Evolutionary conservation across 768 basidiomycete genomes (phyloP).

Genomic region (Pleurotus eryngii): DNA sequence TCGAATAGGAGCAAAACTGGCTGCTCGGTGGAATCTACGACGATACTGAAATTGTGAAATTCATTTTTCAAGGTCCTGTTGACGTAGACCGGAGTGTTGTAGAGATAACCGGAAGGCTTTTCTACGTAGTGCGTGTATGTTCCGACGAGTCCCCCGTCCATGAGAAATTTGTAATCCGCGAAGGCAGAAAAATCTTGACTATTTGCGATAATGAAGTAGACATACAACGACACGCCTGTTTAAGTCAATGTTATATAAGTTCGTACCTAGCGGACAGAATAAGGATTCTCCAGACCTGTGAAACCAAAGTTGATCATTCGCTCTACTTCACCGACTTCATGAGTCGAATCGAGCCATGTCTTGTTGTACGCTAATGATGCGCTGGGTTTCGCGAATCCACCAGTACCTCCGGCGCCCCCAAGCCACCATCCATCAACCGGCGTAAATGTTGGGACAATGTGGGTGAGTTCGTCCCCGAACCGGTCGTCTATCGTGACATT

Average conservation of each 20-base stretch:
- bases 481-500: too few species aligned
- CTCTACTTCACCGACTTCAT: neutral
- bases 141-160: neutral
- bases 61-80: neutral
- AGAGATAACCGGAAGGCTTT: neutral
- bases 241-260: too few species aligned
- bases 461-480: too few species aligned
- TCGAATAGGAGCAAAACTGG: neutral
- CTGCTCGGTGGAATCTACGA: neutral
- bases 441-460: too few species aligned
- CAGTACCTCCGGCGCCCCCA: too few species aligned
- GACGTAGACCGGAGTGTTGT: neutral
- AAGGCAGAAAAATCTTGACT: neutral
- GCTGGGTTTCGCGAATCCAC: neutral
- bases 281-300: neutral
- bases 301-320: too few species aligned
- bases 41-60: neutral
- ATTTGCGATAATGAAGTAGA: constrained; percentile 1
- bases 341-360: too few species aligned
- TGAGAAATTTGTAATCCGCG: neutral
- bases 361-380: too few species aligned
- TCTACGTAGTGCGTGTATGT: neutral
- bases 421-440: too few species aligned
- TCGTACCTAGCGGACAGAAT: neutral
- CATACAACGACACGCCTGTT: neutral